Conservation (phyloP, 139 green algal genomes). For the Ettlia oleoabundans region DNA sequence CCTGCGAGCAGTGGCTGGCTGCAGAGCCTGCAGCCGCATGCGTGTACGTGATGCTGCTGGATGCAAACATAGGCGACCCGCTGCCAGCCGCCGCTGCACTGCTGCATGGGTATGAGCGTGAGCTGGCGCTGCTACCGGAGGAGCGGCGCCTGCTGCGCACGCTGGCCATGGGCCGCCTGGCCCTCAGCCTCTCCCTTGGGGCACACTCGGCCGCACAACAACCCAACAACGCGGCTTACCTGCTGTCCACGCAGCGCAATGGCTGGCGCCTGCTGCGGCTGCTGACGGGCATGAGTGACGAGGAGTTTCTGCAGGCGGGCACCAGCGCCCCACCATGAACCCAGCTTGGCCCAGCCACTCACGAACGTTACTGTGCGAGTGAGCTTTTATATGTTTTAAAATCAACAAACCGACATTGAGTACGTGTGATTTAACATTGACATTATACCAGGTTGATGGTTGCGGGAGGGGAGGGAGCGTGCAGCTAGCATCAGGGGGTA, state of each 20-base stretch:
- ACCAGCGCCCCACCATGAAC: no score
- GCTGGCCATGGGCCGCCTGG: conserved; percentile 29
- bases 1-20: background rate
- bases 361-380: no score
- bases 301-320: background rate
- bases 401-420: no score
- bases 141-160: conserved; percentile 29
- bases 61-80: background rate
- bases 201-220: background rate
- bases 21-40: background rate
- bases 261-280: conserved; percentile 39
- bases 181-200: conserved; percentile 16
- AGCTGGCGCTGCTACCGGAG: background rate
- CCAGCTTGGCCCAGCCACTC: no score
- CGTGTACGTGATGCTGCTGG: conserved; percentile 5
- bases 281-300: conserved; percentile 30
- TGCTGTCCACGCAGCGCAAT: conserved; percentile 33
- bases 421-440: no score
- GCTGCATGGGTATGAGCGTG: conserved; percentile 6
- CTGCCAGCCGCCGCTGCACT: conserved; percentile 6
- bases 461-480: no score
- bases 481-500: no score
- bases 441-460: no score
- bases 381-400: no score
- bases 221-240: conserved; percentile 14